Evolutionary conservation across 2,329 filamentous ascomycete species (phyloP), one percentile per base, ranked within the genome.

Genomic region (Balansia obtecta): DNA sequence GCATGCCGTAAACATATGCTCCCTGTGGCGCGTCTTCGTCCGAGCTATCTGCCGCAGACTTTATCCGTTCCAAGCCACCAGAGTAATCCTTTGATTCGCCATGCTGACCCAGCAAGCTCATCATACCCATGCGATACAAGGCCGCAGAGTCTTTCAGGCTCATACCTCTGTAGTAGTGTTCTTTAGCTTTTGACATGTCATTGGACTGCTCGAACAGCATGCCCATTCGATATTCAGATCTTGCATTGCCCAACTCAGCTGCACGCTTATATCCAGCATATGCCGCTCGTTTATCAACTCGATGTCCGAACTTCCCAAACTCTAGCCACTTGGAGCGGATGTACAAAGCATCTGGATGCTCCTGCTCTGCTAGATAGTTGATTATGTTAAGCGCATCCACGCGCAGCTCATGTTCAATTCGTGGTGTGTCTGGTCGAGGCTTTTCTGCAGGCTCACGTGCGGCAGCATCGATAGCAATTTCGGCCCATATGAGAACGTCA

Each of bases 191-290:
- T 55, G 83, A 77, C 53, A 89, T 84, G 61, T 98, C 91, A 62
- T 95, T 95, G 4, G 89, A 91, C 65, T 86, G 89, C 69, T 98
- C 93, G 64, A 90, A 97, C 51, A 96, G 85, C 91, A 97, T 98
- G 55, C 93, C 93, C 70, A 98, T 95, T 45, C 93, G 82, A 67
- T 98, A 98, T 66, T 97, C 88, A 18, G 93, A 90, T 58, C 93
- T 78, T 20, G 85, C 81, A 68, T 90, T 95, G 52, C 88, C 88
- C 59, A 87, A 83, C 59, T 90, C 85, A 32, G 88, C 85, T n/a
- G 93, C 87, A 60, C 84, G 77, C 54, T 83, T 82, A 69, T 97
- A 98, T 60, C 85, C 86, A 54, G 82, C 71, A 64, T 94, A 97
- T 8, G 93, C 91, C 69, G 96, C 91, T 61, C 91, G 90, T 71